Evolutionary conservation across 352 stramenopile genomes (phyloP).

Genomic region (Albugo candida): DNA sequence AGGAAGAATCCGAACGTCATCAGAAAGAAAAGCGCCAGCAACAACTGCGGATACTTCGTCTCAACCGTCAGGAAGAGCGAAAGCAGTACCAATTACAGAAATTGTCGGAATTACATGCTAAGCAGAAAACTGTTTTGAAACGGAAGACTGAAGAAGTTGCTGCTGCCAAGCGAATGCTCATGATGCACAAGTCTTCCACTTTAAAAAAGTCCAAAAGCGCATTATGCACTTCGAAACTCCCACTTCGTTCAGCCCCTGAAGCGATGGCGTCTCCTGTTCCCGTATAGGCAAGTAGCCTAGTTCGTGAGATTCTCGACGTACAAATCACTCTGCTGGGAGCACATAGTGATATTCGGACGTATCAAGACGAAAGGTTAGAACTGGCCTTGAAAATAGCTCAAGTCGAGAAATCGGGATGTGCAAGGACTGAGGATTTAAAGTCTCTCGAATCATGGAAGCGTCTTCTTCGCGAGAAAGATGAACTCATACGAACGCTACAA

Average conservation of each 20-base stretch:
- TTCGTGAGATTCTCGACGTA: conserved; percentile 21
- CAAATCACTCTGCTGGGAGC: conserved; percentile 25
- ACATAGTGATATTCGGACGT: conserved; percentile 25
- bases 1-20: no score
- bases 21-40: conserved; percentile 24
- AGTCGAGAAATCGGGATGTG: conserved; percentile 7
- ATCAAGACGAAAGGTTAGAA: conserved; percentile 30
- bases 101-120: conserved; percentile 12
- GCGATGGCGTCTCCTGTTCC: no score
- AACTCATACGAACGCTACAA: conserved; percentile 34
- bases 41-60: conserved; percentile 22
- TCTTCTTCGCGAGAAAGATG: no score
- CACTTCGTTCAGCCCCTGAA: conserved; percentile 1
- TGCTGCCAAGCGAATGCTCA: conserved; percentile 19
- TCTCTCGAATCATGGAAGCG: conserved; percentile 11
- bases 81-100: conserved; percentile 37
- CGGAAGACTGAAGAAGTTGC: conserved; percentile 29
- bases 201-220: conserved; percentile 11
- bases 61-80: conserved; percentile 35
- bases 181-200: conserved; percentile 13
- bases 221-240: background rate
- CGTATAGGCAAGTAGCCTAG: no score
- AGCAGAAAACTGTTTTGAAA: no score
- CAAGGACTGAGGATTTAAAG: conserved; percentile 1
- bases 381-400: conserved; percentile 21